Evolutionary conservation across 2,329 filamentous ascomycete genomes (phyloP), one percentile per base, ranked within the genome.

Genomic region (Talaromyces amestolkiae): DNA sequence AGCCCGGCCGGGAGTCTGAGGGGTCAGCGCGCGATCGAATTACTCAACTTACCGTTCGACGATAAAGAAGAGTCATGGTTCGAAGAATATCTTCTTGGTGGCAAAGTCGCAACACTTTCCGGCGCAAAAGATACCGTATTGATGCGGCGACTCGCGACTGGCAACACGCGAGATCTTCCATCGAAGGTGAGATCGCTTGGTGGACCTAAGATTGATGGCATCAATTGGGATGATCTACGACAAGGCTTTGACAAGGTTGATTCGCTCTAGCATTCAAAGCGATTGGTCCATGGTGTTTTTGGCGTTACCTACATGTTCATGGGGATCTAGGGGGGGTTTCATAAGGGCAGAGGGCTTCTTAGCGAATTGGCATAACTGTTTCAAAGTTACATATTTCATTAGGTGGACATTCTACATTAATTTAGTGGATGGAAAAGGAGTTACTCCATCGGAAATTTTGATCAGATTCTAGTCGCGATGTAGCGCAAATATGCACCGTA

Each of bases 11-110:
- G 79, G 19, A 74, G 39, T 65, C 67, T 72, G 22, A 75, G 81
- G 22, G 85, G 86, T 2, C 80, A 83, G 17, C 85, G 86, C 19
- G 87, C 88, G 0, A 84, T 87, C 54, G 90, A 94, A 74, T 81
- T 96, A 0, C 84, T 92, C 9, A 88, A 89, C 67, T 77, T 94
- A 67, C 90, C 91, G 0, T 85, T 96, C n/a, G 87, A 87, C 65
- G 75, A 81, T 1, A 80, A 85, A 19, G 92, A 96, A 73, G 91
- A 93, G 73, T 74, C 74, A 4, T 94, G 91, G 89, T 87, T 96
- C 68, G 87, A 89, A 69, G 85, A 89, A 31, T 89, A 85, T 65
- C 79, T 96, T 43, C 81, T 86, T 0, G 80, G 81, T 4, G 89
- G 90, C 11, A 86, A 87, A 53, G 90, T 90, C 2, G 87, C 86